Base-by-base conservation (phyloP, 202 grass and related monocot genomes). In the Panicum hallii region DNA sequence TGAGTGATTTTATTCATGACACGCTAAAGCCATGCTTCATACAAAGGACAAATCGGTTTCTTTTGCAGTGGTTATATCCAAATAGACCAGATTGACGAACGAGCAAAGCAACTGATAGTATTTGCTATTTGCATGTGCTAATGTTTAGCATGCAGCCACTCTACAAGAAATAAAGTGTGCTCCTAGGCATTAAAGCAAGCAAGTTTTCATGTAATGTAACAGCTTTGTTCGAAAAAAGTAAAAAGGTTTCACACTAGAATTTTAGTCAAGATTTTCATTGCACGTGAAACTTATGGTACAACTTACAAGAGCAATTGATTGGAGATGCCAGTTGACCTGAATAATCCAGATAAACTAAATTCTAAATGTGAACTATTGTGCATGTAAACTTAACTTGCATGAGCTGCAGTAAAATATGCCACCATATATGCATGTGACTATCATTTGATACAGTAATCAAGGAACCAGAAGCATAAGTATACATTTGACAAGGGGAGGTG, bases 401-500 rank as follows among this genome's bases (percentile, higher is more conserved):
- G 14, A 54, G 44, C 15, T 67, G 17, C 20, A 20, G 19, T 67
- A 67, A 34, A 62, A 75, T 61, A 75, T 68, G 52, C 10, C 23
- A 61, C 22, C 34, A 68, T 38, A 73, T 28, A 63, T 90, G n/a
- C 26, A 32, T 62, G 36, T 71, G 71, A 73, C 58, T 49, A 67
- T 49, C 26, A 63, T 49, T 50, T 47, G 23, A 69, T 65, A 34
- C 7, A 63, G 34, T 76, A 38, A 54, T 64, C 60, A 23, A 3
- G 19, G 19, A 73, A 75, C 28, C 26, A 52, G 28, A 9, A 77
- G 32, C 5, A 49, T 34, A 75, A 65, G 16, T 49, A 62, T 58
- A 68, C 54, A 72, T 60, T 61, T 52, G 53, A 86, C 17, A 76
- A 87, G 63, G 65, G 80, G 26, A 67, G 17, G 48, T 5, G 16